Evolutionary conservation across 306 rosid species (phyloP).

Genomic region (Crotalaria pallida): DNA sequence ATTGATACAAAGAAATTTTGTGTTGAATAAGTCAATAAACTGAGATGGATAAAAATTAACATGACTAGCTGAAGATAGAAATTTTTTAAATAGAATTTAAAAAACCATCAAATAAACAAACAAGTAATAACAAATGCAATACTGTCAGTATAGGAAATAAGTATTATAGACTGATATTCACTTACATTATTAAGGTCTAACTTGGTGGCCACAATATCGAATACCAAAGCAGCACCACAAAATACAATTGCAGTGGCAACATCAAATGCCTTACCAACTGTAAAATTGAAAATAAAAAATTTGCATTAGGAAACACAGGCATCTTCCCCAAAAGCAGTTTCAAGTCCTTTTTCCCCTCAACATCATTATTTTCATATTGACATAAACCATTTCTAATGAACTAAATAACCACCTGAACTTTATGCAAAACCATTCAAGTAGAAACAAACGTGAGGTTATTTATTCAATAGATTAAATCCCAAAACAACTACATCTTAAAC

Average conservation of each 20-base stretch:
- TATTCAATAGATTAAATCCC: neutral
- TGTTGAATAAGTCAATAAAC: slow-evolving; percentile 7
- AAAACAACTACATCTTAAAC: no score
- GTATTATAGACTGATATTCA: slow-evolving; percentile 5
- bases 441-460: neutral
- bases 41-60: neutral
- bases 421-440: neutral
- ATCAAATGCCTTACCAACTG: slow-evolving; percentile 84
- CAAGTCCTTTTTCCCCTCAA: neutral
- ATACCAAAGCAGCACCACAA: slow-evolving; percentile 64
- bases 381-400: neutral
- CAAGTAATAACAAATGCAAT: neutral
- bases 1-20: slow-evolving; percentile 25
- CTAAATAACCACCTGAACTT: neutral
- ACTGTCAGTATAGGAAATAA: neutral
- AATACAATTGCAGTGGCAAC: slow-evolving; percentile 67
- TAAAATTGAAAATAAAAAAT: slow-evolving; percentile 18
- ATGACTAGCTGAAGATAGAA: neutral
- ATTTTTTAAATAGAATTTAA: neutral
- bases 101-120: neutral
- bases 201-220: slow-evolving; percentile 59
- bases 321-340: neutral
- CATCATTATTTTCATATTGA: neutral
- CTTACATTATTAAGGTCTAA: slow-evolving; percentile 63
- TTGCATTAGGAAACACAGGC: slow-evolving; percentile 13